Evolutionary conservation across 192 early-diverging fungal genomes (phyloP).

Genomic region (Backusella morwellensis): DNA sequence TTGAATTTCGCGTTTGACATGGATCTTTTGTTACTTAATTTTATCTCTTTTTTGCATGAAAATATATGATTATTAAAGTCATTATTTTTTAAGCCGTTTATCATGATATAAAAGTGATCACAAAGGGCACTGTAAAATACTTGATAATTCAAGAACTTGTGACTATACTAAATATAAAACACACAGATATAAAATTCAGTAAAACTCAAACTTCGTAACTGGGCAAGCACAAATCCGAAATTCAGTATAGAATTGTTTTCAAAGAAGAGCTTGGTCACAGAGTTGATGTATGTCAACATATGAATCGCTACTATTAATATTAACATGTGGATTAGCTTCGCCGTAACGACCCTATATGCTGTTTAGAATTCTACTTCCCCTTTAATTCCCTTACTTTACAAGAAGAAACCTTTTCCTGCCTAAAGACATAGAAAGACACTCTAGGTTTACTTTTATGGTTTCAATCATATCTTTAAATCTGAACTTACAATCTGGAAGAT

Average conservation of each 20-base stretch:
- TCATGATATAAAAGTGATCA: background rate
- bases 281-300: background rate
- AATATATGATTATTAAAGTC: background rate
- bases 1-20: background rate
- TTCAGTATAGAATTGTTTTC: background rate
- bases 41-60: background rate
- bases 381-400: background rate
- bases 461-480: background rate
- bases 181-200: background rate
- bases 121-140: background rate
- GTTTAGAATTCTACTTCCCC: background rate
- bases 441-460: background rate
- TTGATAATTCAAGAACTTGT: background rate
- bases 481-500: background rate
- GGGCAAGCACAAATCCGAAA: background rate
- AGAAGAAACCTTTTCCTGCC: background rate
- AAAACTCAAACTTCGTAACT: background rate
- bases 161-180: background rate
- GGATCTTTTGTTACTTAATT: background rate
- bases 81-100: background rate
- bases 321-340: no score
- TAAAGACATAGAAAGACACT: background rate
- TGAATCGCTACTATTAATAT: no score
- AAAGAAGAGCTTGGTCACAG: background rate
- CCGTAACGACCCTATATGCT: background rate